phyloP scores from a whole-genome alignment of 73 alveolate genomes.

The Uronychia setigera region DNA sequence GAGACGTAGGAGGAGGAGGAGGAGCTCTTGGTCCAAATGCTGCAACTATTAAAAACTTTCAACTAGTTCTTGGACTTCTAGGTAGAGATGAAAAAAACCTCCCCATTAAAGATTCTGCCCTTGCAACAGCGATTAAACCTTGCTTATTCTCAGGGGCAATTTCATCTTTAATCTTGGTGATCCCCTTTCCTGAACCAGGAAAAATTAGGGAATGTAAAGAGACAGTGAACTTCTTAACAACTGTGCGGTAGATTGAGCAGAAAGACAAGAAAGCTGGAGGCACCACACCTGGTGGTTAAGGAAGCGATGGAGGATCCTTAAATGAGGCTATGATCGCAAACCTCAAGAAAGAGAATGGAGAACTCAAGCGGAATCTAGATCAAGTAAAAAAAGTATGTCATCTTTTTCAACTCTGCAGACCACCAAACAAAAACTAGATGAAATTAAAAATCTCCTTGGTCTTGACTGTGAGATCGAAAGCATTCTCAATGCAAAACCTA shows the following conservation, averaged over 20 bases:
- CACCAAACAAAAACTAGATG: background rate
- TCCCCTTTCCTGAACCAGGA: background rate
- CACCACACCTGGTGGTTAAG: too few species aligned
- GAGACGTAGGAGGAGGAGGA: background rate
- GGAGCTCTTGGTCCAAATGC: background rate
- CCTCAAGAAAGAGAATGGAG: background rate
- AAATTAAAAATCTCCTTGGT: background rate
- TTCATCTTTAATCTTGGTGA: background rate
- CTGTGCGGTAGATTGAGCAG: background rate
- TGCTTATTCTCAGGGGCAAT: background rate
- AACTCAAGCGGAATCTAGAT: background rate
- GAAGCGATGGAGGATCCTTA: background rate
- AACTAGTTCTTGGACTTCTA: background rate
- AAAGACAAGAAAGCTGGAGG: too few species aligned
- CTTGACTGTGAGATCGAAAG: constrained; percentile 6
- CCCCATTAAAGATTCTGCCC: background rate
- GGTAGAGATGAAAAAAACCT: background rate
- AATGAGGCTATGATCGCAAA: background rate
- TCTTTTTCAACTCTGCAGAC: background rate
- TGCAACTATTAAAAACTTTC: background rate
- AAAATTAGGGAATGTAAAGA: background rate
- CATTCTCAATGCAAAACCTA: constrained; percentile 5
- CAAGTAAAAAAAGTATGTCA: background rate
- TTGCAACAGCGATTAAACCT: background rate
- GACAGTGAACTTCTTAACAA: background rate